Conservation (phyloP, 169 alveolate genomes). For the Eimeria sp. region DNA sequence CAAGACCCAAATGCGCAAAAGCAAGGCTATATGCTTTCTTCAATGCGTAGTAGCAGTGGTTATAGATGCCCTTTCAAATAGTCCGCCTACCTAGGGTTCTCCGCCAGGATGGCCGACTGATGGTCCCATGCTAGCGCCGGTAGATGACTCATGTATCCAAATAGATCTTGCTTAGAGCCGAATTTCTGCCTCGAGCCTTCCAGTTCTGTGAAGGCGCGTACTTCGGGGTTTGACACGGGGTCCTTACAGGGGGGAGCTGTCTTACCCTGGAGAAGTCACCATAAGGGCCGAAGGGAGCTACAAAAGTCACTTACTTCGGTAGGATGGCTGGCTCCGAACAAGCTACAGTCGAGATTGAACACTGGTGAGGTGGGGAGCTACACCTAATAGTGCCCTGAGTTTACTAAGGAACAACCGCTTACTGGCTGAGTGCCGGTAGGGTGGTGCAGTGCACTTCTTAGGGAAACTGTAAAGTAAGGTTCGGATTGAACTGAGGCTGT, state of each 20-base stretch:
- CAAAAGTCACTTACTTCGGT: not conserved
- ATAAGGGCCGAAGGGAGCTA: not conserved
- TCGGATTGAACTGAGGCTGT: not conserved
- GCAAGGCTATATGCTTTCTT: not conserved
- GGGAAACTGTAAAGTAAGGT: not conserved
- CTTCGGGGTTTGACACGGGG: not conserved
- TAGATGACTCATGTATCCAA: not conserved
- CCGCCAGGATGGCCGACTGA: not conserved
- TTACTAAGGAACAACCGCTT: not conserved
- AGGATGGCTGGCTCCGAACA: constrained; percentile 41
- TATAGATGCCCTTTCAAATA: not conserved
- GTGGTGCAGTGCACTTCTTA: not conserved
- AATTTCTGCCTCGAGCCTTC: not conserved
- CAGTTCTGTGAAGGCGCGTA: not conserved
- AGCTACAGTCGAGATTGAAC: constrained; percentile 64
- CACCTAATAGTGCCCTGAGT: not conserved
- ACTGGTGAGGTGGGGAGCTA: constrained; percentile 51
- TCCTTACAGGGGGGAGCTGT: not conserved
- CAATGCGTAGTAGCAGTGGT: not conserved
- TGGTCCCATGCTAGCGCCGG: not conserved
- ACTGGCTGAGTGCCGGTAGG: not conserved
- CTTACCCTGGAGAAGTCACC: not conserved
- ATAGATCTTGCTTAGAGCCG: not conserved
- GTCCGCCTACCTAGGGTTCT: not conserved
- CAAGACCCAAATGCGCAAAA: not conserved